Percentiles rank a stretch among this genome's conserved stretches.
These are phyloP conservation scores for Rhododendron simsii DNA, from an alignment of 148 eudicot species.

Conservation along the genomic window DNA sequence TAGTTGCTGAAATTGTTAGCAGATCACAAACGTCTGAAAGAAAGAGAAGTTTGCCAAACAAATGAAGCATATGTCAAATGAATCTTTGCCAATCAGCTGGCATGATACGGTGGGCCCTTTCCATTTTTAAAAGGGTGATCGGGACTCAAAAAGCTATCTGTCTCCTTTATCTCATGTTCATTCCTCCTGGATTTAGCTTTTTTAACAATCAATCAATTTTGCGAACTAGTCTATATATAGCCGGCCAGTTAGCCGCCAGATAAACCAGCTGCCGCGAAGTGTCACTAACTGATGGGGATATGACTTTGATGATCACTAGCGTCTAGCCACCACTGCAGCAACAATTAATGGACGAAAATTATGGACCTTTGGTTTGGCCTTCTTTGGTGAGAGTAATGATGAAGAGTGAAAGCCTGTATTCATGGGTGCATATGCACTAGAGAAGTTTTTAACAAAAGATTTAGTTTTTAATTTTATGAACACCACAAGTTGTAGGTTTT, in stretches of 20 bases:
- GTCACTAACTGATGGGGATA: neutral
- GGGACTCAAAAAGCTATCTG: neutral
- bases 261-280: neutral
- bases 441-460: no score
- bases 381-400: neutral
- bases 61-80: neutral
- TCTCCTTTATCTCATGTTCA: conserved; percentile 4
- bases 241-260: neutral
- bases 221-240: neutral
- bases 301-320: neutral
- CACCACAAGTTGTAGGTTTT: no score
- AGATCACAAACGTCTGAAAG: neutral
- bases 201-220: neutral
- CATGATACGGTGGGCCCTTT: neutral
- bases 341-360: neutral
- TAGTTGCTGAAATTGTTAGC: neutral
- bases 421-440: neutral
- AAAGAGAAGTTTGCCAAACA: conserved; percentile 15
- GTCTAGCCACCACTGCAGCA: neutral
- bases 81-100: neutral
- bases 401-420: neutral
- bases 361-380: neutral
- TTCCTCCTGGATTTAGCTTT: conserved; percentile 9
- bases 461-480: no score
- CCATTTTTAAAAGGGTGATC: neutral